These are phyloP conservation scores for Phytopythium montanum DNA, from an alignment of 352 stramenopile genomes.

Conservation along the genomic window DNA sequence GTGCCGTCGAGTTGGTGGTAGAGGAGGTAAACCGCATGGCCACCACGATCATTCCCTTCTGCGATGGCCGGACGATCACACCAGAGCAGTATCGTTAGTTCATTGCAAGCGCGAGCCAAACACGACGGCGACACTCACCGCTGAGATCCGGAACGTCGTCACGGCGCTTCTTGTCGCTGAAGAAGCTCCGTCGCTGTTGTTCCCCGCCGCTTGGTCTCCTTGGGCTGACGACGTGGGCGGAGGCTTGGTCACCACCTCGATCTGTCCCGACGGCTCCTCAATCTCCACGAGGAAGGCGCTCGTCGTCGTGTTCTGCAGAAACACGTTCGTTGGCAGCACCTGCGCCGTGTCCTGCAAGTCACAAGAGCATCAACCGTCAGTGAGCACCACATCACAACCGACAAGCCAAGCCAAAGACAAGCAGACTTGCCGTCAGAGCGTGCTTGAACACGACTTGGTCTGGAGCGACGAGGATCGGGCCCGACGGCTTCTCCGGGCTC, in stretches of 20 bases:
- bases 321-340: constrained; percentile 65
- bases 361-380: neutral
- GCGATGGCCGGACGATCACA: neutral
- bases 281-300: constrained; percentile 60
- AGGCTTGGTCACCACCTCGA: constrained; percentile 59
- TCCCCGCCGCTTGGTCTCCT: constrained; percentile 8
- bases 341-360: constrained; percentile 22
- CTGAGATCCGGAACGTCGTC: constrained; percentile 45
- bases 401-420: constrained; percentile 2
- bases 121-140: constrained; percentile 18
- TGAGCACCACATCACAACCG: neutral
- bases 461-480: constrained; percentile 52
- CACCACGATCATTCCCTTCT: constrained; percentile 79
- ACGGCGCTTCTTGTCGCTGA: constrained; percentile 1
- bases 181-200: constrained; percentile 4
- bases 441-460: constrained; percentile 67
- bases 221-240: constrained; percentile 13
- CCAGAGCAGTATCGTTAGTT: neutral
- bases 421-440: constrained; percentile 23
- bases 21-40: constrained; percentile 52
- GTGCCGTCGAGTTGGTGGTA: neutral
- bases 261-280: constrained; percentile 39
- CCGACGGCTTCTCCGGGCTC: constrained; percentile 25
- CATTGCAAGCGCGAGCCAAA: neutral
- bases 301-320: constrained; percentile 68